Base-by-base conservation (phyloP, 495 filamentous ascomycete genomes). In the Hypoxylon subgilvum region DNA sequence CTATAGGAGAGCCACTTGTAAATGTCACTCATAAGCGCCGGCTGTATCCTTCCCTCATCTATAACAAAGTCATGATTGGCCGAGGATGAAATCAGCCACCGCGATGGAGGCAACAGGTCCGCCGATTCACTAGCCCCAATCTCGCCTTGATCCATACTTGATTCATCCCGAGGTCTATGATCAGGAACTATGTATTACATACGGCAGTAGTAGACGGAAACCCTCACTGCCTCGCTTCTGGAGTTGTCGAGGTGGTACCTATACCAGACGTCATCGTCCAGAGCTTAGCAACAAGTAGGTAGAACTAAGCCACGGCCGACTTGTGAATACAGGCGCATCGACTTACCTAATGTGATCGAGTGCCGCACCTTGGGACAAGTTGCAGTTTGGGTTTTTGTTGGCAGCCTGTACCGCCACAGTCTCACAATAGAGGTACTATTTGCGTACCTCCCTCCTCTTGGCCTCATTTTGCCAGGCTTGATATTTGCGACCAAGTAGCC, bases 61-160 rank as follows among this genome's bases (percentile, higher is more conserved):
- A 38, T 21, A 16, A 25, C 17, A 21, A 39, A 14, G 17, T 41
- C 31, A 30, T 31, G 18, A 55, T 61, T 54, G 50, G 57, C 38
- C 42, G 25, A 54, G n/a, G 22, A 55, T 36, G n/a, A 40, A 61
- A 54, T 45, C 43, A 53, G 22, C 50, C 57, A 55, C 43, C 44
- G 36, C 18, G 28, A 28, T 48, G 31, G 38, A 50, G 50, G 43
- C 36, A 39, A 44, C 36, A 49, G 22, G 43, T 61, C 50, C 44
- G 44, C 47, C 28, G 28, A 53, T 31, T 53, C 42, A 48, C 36
- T 36, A 60, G 48, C 48, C 42, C 41, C 41, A 46, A 28, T 17
- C 9, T 59, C 8, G 46, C 27, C 16, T 30, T n/a, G 6, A 30
- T 32, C 6, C 19, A 42, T 34, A 57, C n/a, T n/a, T n/a, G n/a